Percentiles rank a stretch among this genome's conserved stretches.
Evolutionary conservation across 257 asterid species (phyloP).

Genomic region (Solanum etuberosum): DNA sequence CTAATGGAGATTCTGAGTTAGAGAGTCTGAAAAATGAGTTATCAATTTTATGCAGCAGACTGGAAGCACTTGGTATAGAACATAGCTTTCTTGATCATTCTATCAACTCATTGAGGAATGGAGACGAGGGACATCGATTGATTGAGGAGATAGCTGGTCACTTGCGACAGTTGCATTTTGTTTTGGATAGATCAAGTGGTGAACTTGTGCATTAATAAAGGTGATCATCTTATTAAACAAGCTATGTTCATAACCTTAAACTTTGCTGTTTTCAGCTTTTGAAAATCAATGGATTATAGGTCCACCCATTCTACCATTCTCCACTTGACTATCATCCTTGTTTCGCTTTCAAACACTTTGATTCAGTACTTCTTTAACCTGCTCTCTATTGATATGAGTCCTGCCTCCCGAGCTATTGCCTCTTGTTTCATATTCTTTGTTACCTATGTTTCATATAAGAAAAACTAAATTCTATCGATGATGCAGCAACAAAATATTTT

Average conservation of each 20-base stretch:
- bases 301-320: not conserved
- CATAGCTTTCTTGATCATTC: constrained; percentile 33
- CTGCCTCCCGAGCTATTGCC: not conserved
- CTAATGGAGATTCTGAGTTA: constrained; percentile 10
- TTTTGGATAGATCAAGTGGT: not conserved
- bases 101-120: constrained; percentile 33
- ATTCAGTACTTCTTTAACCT: not conserved
- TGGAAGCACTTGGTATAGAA: constrained; percentile 38
- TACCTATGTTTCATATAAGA: not conserved
- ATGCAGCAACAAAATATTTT: not conserved
- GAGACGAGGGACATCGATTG: constrained; percentile 31
- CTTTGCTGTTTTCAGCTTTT: not conserved
- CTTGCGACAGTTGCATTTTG: constrained; percentile 28
- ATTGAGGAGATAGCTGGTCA: constrained; percentile 33
- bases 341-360: not conserved
- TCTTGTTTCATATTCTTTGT: not conserved
- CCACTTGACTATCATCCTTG: not conserved
- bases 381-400: not conserved
- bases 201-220: not conserved
- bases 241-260: not conserved
- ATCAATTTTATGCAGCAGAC: constrained; percentile 23
- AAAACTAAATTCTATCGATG: not conserved
- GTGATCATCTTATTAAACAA: not conserved
- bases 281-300: not conserved
- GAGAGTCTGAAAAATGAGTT: constrained; percentile 28